Conservation (phyloP, 2,329 filamentous ascomycete species). For the Phyllosticta citribraziliensis region DNA sequence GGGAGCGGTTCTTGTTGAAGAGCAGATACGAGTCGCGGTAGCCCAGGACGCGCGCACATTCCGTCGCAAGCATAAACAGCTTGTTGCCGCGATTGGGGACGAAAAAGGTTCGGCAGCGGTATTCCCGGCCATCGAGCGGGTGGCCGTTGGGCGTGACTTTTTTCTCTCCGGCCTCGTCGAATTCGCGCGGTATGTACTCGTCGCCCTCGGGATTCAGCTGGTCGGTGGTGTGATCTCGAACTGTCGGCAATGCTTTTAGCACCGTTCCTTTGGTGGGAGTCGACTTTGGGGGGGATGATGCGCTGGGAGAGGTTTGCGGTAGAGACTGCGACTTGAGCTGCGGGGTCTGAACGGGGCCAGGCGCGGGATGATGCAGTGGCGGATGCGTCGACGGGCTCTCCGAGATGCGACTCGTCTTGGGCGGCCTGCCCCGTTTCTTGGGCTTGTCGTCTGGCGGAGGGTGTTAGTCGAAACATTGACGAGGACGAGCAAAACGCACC, state of each 20-base stretch:
- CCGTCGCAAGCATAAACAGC: constrained; percentile 96
- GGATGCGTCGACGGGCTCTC: constrained; percentile 49
- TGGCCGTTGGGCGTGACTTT: constrained; percentile 83
- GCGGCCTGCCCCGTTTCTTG: constrained; percentile 44
- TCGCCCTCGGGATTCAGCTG: constrained; percentile 82
- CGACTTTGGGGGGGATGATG: constrained; percentile 60
- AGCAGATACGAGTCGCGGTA: constrained; percentile 97
- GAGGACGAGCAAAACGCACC: constrained; percentile 16
- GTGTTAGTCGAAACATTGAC: background rate
- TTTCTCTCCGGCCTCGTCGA: constrained; percentile 85
- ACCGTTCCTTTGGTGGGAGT: constrained; percentile 69
- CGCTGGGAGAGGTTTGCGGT: constrained; percentile 45
- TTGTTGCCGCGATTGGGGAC: constrained; percentile 87
- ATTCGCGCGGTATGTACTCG: constrained; percentile 89
- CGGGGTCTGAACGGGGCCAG: constrained; percentile 39
- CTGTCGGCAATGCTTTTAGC: constrained; percentile 88
- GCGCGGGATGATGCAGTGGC: constrained; percentile 41
- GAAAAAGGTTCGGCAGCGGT: constrained; percentile 85
- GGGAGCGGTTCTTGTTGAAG: constrained; percentile 95
- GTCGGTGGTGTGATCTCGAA: constrained; percentile 93
- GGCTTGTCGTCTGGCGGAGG: constrained; percentile 24
- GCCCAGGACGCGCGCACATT: constrained; percentile 85
- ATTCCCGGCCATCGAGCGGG: constrained; percentile 72
- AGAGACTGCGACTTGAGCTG: constrained; percentile 42
- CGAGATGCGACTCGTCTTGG: constrained; percentile 46